Base-by-base conservation (phyloP, 768 basidiomycete genomes). In the Boletus reticuloceps region DNA sequence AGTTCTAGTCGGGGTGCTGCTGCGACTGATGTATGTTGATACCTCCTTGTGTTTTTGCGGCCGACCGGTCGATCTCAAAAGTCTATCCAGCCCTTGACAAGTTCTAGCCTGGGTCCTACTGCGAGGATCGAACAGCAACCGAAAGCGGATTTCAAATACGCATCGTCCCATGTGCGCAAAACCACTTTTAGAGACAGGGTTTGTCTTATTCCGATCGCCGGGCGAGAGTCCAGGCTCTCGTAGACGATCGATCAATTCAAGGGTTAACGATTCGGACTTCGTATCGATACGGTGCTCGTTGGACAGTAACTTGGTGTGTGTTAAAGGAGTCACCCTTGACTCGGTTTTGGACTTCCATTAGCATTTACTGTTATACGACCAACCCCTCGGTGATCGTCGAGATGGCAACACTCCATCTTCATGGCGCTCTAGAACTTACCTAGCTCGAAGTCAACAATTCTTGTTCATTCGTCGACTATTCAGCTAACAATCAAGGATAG, bases 111-210 rank as follows among this genome's bases (percentile, higher is more conserved):
- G 27, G 20, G 47, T 34, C 49, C 48, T 42, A 17, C 27, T 42
- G 45, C 53, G 37, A 38, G 31, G 29, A 25, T 19, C 41, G 13
- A 62, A 32, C 34, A 34, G 34, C 34, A 34, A 34, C 34, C 14
- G 32, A 34, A 34, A 10, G 13, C 32, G 41, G 45, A 66, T 64
- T 65, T 61, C 53, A 60, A 64, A 65, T 62, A 27, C 1, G 29
- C 22, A 11, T 14, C 4, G 34, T 5, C 12, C 13, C 50, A 37
- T 53, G 34, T 32, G 19, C 39, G n/a, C 17, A 32, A 25, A 31
- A 6, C 25, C 27, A 27, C 13, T 25, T n/a, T n/a, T n/a, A n/a
- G n/a, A n/a, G n/a, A n/a, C n/a, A n/a, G n/a, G n/a, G 43, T 25
- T 10, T 6, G 47, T 48, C n/a, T 39, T 13, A 42, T 47, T 46